Conservation (phyloP, 306 rosid species). For the Cyclanthera cordifolia region DNA sequence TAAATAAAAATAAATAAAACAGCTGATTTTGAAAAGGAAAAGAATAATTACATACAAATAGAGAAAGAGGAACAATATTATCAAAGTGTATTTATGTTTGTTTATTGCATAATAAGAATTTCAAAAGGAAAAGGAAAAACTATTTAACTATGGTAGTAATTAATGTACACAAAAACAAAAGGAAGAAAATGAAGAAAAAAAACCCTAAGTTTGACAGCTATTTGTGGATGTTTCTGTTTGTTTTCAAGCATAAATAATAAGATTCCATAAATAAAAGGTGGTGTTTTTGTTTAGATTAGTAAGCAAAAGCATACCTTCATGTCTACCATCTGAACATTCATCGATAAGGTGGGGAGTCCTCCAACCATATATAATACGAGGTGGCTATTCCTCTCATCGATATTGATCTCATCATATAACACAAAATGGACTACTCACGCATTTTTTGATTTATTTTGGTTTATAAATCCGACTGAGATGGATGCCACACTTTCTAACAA, state of each 20-base stretch:
- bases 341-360: background rate
- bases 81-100: conserved; percentile 4
- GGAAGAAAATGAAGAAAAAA: too few species aligned
- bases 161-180: too few species aligned
- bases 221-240: conserved; percentile 8
- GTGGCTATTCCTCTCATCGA: too few species aligned
- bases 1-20: too few species aligned
- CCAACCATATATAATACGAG: too few species aligned
- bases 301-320: too few species aligned
- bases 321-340: background rate
- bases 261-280: background rate
- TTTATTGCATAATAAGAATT: background rate
- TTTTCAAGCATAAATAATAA: background rate
- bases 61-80: conserved; percentile 5
- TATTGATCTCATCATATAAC: too few species aligned
- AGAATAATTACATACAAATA: background rate
- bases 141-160: background rate
- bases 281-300: too few species aligned
- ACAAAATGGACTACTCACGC: too few species aligned
- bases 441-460: too few species aligned
- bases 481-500: too few species aligned
- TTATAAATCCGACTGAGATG: too few species aligned
- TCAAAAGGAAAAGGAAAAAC: background rate
- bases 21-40: background rate
- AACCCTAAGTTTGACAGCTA: background rate